Base-by-base conservation (phyloP, 495 filamentous ascomycete genomes). In the Apiosordaria backusii region DNA sequence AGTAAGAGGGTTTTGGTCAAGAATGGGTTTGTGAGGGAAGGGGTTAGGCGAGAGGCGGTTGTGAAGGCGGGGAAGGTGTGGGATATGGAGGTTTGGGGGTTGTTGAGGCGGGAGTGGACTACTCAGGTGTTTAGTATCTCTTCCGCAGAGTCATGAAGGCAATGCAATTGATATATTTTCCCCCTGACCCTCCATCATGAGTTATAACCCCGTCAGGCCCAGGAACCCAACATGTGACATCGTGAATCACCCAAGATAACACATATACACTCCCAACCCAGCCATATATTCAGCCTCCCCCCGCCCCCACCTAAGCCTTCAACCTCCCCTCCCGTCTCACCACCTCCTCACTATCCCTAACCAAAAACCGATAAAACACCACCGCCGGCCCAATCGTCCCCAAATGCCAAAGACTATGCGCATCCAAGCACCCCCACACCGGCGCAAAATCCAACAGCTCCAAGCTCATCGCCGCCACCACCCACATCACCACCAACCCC, bases 391-490 rank as follows among this genome's bases (percentile, higher is more conserved):
- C 84, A 57, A 99, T 93, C 1, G 95, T 99, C 50, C 91, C 92
- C 65, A 95, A 75, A 85, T 99, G 95, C 95, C 95, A 99, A 65
- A 99, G 77, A 70, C 91, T 93, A 83, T 99, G 95, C 21, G 95
- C 95, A 84, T 99, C 95, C 50, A 99, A 74, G 71, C 88, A 86
- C 16, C 90, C 91, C 80, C 87, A 83, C 71, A 91, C 80, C 2
- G 95, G 95, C 64, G 96, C 86, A 74, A 99, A 99, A 77, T 99
- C 95, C 65, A 98, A 79, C 71, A 99, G 71, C 77, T 99, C 95
- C 74, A 99, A 79, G 74, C 94, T 93, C 95, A 99, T 99, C 9
- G 91, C 93, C 75, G 93, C 72, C 65, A 96, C 83, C 65, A 99
- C 83, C 93, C 93, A 97, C 18, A 88, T 91, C 57, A 98, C 95